These are phyloP conservation scores for Hyparrhenia diplandra DNA, from an alignment of 176 grass and related monocot species.

Conservation along the genomic window DNA sequence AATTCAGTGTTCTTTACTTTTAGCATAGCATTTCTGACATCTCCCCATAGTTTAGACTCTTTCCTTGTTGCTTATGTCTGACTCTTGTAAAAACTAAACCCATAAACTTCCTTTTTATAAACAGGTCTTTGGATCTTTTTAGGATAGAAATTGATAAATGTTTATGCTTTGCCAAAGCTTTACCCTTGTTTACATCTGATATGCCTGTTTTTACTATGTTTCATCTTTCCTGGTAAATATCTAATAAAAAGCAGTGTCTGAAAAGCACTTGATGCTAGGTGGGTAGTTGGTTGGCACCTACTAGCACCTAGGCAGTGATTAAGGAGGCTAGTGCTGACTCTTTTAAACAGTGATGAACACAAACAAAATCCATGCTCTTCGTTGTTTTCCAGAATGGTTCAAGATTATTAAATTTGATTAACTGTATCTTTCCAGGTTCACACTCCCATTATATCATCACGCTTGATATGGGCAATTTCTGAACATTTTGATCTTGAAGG, in stretches of 20 bases:
- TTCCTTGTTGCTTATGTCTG: neutral
- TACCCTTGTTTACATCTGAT: conserved; percentile 12
- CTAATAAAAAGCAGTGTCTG: neutral
- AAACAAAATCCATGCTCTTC: neutral
- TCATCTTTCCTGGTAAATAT: conserved; percentile 8
- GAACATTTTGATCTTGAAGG: conserved; percentile 99
- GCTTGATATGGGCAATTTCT: conserved; percentile 89
- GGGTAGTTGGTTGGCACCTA: neutral
- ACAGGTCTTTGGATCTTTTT: neutral
- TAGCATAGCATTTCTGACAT: neutral
- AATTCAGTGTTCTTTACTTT: neutral
- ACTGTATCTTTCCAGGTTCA: conserved; percentile 58
- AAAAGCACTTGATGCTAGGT: neutral
- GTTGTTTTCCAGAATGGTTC: neutral
- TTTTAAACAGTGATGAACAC: neutral
- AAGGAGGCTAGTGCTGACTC: neutral
- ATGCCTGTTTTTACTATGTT: neutral
- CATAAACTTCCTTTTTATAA: neutral
- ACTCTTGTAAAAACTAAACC: neutral
- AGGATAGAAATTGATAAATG: neutral
- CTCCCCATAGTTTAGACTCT: neutral
- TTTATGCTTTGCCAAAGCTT: conserved; percentile 11
- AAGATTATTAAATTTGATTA: conserved; percentile 13
- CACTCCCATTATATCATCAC: conserved; percentile 75
- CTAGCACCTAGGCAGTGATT: neutral